A percentile compares a stretch with the other conserved stretches of the same genome.
Evolutionary conservation across 768 basidiomycete genomes (phyloP).

Genomic region (Tricholoma matsutake): DNA sequence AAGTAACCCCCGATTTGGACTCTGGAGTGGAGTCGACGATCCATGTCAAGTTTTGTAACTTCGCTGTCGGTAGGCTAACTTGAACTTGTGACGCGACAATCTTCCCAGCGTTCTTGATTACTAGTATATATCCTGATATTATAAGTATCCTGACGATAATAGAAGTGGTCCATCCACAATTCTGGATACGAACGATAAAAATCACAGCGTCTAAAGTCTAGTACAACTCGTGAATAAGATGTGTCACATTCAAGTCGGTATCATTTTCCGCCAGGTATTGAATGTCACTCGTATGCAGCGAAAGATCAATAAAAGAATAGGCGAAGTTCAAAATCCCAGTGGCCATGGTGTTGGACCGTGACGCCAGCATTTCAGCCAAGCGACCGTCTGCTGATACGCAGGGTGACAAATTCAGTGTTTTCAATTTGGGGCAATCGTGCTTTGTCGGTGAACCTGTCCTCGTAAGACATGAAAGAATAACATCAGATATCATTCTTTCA

Average conservation of each 20-base stretch:
- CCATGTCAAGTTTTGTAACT: too few species aligned
- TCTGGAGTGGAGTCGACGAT: too few species aligned
- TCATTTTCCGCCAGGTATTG: not conserved
- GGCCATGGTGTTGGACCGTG: too few species aligned
- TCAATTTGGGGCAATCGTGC: not conserved
- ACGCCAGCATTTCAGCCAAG: not conserved
- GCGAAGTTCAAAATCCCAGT: not conserved
- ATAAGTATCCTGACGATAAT: too few species aligned
- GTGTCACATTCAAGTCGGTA: not conserved
- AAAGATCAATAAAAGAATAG: not conserved
- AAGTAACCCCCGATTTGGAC: too few species aligned
- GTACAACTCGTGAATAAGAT: not conserved
- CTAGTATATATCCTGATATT: too few species aligned
- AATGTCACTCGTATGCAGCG: not conserved
- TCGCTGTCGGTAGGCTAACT: too few species aligned
- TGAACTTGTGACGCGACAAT: too few species aligned
- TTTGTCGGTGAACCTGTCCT: too few species aligned
- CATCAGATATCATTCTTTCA: not conserved
- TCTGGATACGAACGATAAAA: too few species aligned
- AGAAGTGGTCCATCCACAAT: too few species aligned
- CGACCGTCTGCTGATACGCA: not conserved
- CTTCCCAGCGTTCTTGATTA: too few species aligned
- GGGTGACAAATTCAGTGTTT: not conserved
- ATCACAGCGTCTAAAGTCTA: not conserved
- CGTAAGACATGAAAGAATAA: not conserved